These are phyloP conservation scores for Paraconiothyrium brasiliense DNA, from an alignment of 2,329 filamentous ascomycete genomes.

Conservation along the genomic window DNA sequence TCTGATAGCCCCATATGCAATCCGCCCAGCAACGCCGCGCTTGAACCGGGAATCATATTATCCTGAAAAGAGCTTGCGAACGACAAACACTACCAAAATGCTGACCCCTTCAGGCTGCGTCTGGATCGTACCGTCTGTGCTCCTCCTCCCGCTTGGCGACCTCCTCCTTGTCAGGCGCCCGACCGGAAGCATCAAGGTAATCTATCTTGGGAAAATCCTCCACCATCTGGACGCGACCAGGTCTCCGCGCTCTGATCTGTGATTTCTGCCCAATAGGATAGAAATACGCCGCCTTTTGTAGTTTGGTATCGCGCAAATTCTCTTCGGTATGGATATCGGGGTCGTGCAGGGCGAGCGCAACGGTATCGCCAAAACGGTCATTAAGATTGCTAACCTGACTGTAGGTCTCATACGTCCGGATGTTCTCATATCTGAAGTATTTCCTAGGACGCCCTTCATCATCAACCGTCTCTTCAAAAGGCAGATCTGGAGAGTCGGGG, in stretches of 20 bases:
- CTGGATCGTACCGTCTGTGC: slow-evolving; percentile 52
- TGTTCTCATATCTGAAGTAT: slow-evolving; percentile 65
- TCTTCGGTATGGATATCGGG: slow-evolving; percentile 52
- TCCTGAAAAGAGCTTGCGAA: background rate
- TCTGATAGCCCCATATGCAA: slow-evolving; percentile 5
- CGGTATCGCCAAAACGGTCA: slow-evolving; percentile 63
- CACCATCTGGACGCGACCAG: slow-evolving; percentile 49
- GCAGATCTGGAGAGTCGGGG: slow-evolving; percentile 55
- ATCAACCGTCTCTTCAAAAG: slow-evolving; percentile 46
- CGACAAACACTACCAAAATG: background rate
- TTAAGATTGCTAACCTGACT: slow-evolving; percentile 61
- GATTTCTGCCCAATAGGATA: slow-evolving; percentile 68
- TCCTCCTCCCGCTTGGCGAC: slow-evolving; percentile 56
- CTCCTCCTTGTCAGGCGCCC: slow-evolving; percentile 61
- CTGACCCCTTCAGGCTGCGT: slow-evolving; percentile 25
- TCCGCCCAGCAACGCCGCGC: slow-evolving; percentile 12
- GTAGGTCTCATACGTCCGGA: slow-evolving; percentile 69
- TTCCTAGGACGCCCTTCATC: slow-evolving; percentile 59
- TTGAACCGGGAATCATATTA: background rate
- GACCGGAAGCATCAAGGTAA: slow-evolving; percentile 61
- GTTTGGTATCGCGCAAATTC: slow-evolving; percentile 42
- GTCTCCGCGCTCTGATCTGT: slow-evolving; percentile 60
- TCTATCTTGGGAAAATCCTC: slow-evolving; percentile 60
- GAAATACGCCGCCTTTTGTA: slow-evolving; percentile 67
- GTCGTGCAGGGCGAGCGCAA: slow-evolving; percentile 68